Evolutionary conservation across 2,329 filamentous ascomycete species (phyloP), one percentile per base, ranked within the genome.

Genomic region (Apiospora saccharicola): DNA sequence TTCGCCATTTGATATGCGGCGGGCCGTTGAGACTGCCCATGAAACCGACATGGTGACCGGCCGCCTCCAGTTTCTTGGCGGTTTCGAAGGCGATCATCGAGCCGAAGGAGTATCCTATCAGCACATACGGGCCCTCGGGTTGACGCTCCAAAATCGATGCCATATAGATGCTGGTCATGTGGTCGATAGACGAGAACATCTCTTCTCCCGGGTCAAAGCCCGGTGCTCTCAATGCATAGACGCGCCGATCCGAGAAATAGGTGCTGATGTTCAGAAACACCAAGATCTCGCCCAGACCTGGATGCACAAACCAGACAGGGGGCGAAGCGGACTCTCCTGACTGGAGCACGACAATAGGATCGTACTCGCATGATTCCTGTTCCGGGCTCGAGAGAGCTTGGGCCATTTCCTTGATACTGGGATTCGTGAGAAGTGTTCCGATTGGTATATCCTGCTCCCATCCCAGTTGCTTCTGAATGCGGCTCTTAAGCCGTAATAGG

Each of bases 51-150:
- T 78, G 72, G 13, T 84, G 79, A 0, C 82, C 81, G 6, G 78
- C 69, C 0, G 67, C 46, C 26, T 86, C 82, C 37, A 87, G 79
- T 2, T 76, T 69, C 74, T 87, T 87, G 26, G 79, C 77, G 0
- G 84, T 76, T 73, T 87, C 85, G 72, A 86, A 87, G 0, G 83
- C 82, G 0, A 86, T 73, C 72, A 85, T 84, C 0, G 80, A 77
- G 1, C 86, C 85, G 73, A 83, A 86, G 2, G 81, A 84, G 74
- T 87, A 87, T 3, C 85, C 85, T 0, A 82, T 81, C 7, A 87
- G 75, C 1, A 83, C 82, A 72, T 87, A 88, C 0, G 86, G 86
- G 0, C 86, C 85, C 0, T 78, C 12, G 0, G 85, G 84, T 68
- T 87, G 85, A 1, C 73, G 72, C 1, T 71, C 30, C 41, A 81